phyloP scores from a whole-genome alignment of 441 rosid species.

The Biscutella laevigata region DNA sequence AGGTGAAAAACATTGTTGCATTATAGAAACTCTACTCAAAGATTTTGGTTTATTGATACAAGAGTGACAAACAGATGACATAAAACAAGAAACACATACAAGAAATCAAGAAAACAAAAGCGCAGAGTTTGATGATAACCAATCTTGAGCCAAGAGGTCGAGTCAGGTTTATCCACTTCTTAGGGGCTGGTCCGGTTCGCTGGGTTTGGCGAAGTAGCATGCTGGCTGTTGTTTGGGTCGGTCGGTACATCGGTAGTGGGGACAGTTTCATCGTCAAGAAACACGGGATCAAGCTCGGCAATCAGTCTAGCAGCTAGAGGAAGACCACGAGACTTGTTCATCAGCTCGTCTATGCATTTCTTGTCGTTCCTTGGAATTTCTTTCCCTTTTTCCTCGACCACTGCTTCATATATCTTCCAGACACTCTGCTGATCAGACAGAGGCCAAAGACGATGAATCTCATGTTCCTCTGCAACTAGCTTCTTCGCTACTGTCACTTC shows the following conservation, averaged over 20 bases:
- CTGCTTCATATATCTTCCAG: conserved; percentile 34
- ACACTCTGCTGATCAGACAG: conserved; percentile 25
- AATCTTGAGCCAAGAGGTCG: not conserved
- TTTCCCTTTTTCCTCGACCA: not conserved
- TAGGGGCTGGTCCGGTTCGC: not conserved
- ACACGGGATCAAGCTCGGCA: conserved; percentile 22
- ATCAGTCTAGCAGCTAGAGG: conserved; percentile 30
- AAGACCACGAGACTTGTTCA: conserved; percentile 38
- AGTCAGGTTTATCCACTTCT: not conserved
- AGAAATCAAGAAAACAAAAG: not conserved
- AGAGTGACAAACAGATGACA: conserved; percentile 3
- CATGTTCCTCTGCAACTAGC: conserved; percentile 29
- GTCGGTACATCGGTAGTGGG: not conserved
- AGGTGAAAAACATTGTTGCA: not conserved
- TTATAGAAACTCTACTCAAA: not conserved
- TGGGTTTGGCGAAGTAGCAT: not conserved
- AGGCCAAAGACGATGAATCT: conserved; percentile 30
- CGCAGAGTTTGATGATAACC: not conserved
- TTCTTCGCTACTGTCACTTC: conserved; percentile 19
- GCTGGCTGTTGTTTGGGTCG: not conserved
- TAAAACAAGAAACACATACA: not conserved
- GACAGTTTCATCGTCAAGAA: conserved; percentile 4
- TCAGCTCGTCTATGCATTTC: conserved; percentile 27
- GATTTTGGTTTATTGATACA: conserved; percentile 12
- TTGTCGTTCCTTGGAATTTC: conserved; percentile 21